Conservation (phyloP, 345 rosid genomes). For the Boechera stricta region DNA sequence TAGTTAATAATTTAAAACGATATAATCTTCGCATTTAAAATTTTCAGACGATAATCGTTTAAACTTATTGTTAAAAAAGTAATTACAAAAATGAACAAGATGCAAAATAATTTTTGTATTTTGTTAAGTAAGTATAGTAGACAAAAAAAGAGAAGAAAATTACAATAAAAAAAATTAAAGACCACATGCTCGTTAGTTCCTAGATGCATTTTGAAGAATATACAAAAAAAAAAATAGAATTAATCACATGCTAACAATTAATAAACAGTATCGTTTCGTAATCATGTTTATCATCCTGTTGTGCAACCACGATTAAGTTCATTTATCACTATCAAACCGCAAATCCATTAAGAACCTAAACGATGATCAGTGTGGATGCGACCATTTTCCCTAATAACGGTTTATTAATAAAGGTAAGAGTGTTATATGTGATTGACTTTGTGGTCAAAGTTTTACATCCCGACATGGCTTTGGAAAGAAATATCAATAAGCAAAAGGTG, state of each 20-base stretch:
- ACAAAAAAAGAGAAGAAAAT: neutral
- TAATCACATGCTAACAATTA: neutral
- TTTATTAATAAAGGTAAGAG: neutral
- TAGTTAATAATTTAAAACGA: neutral
- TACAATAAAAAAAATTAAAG: neutral
- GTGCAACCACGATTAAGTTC: neutral
- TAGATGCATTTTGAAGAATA: neutral
- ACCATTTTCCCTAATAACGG: conserved; percentile 3
- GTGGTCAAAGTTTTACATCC: conserved; percentile 23
- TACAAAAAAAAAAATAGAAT: neutral
- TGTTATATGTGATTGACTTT: conserved; percentile 18
- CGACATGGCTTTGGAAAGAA: neutral
- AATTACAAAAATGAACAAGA: neutral
- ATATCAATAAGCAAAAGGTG: conserved; percentile 22
- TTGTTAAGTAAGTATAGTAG: neutral
- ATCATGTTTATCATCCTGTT: neutral
- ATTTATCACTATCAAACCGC: neutral
- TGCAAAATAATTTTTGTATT: neutral
- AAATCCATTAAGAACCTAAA: neutral
- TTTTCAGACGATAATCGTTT: neutral
- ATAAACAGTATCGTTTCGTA: neutral
- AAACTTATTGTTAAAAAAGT: neutral
- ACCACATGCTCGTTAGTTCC: neutral
- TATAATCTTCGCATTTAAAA: no score
- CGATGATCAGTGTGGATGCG: conserved; percentile 4